Evolutionary conservation across 2,329 filamentous ascomycete genomes (phyloP).

Genomic region (Exophiala calicioides): DNA sequence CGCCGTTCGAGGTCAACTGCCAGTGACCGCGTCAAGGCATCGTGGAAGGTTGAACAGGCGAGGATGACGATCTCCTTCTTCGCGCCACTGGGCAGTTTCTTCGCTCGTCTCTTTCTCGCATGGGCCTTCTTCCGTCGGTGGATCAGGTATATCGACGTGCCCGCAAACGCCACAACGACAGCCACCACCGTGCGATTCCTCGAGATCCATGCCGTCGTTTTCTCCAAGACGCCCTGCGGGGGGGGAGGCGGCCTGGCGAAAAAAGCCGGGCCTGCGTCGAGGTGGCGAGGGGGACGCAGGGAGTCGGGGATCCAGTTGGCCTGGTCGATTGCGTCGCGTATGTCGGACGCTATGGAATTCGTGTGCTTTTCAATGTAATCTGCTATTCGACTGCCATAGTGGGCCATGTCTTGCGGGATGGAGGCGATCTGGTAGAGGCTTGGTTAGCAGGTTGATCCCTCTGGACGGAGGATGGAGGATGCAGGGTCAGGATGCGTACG

Average conservation of each 20-base stretch:
- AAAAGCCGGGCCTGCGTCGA: slow-evolving; percentile 18
- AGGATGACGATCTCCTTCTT: slow-evolving; percentile 85
- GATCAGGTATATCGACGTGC: slow-evolving; percentile 62
- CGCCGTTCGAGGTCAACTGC: slow-evolving; percentile 84
- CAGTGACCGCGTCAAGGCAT: slow-evolving; percentile 80
- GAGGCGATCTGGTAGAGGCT: slow-evolving; percentile 52
- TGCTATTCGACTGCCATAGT: slow-evolving; percentile 71
- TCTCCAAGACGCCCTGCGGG: slow-evolving; percentile 52
- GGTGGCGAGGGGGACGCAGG: slow-evolving; percentile 56
- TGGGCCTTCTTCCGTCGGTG: slow-evolving; percentile 62
- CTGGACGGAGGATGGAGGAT: background rate
- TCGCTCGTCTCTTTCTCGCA: slow-evolving; percentile 70
- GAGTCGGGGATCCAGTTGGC: slow-evolving; percentile 70
- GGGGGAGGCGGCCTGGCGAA: slow-evolving; percentile 40
- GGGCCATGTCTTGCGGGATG: slow-evolving; percentile 66
- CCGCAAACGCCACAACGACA: slow-evolving; percentile 68
- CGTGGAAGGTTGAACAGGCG: slow-evolving; percentile 75
- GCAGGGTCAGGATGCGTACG: slow-evolving; percentile 55
- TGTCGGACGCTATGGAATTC: slow-evolving; percentile 68
- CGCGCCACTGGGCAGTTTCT: slow-evolving; percentile 77
- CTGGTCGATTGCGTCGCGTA: slow-evolving; percentile 70
- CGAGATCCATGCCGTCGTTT: slow-evolving; percentile 68
- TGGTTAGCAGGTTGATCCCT: slow-evolving; percentile 13
- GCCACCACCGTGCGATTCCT: slow-evolving; percentile 73
- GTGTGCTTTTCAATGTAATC: slow-evolving; percentile 80